Conservation (phyloP, 768 basidiomycete species). For the Polyporus arcularius region DNA sequence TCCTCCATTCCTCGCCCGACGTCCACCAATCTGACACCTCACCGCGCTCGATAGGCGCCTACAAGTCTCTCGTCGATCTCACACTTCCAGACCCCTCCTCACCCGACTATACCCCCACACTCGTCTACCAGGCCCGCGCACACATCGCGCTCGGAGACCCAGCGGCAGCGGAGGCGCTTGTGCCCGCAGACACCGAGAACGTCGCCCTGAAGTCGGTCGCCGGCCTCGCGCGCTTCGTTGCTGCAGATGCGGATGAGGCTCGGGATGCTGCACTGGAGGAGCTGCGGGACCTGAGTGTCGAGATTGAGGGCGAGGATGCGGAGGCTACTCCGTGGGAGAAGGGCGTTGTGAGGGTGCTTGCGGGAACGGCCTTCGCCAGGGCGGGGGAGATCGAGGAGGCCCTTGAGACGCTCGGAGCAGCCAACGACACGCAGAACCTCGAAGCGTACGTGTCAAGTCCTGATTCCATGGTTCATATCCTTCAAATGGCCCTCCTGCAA, state of each 20-base stretch:
- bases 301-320: conserved; percentile 79
- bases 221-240: conserved; percentile 72
- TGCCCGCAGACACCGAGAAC: conserved; percentile 61
- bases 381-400: conserved; percentile 92
- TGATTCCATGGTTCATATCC: no score
- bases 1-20: not conserved
- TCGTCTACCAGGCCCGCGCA: conserved; percentile 81
- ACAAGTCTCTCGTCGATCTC: conserved; percentile 57
- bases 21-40: not conserved
- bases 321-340: conserved; percentile 70
- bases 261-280: conserved; percentile 72
- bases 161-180: conserved; percentile 52
- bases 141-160: conserved; percentile 70
- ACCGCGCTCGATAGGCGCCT: conserved; percentile 52
- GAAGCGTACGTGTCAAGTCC: conserved; percentile 70
- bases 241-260: conserved; percentile 30
- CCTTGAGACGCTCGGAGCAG: conserved; percentile 77
- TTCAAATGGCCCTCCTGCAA: no score
- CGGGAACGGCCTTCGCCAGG: conserved; percentile 83
- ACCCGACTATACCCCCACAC: conserved; percentile 59
- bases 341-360: conserved; percentile 72
- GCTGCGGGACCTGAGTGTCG: conserved; percentile 82
- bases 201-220: conserved; percentile 69
- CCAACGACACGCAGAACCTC: conserved; percentile 69
- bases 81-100: conserved; percentile 61